Base-by-base conservation (phyloP, 352 stramenopile species). In the Phytophthora pisi region DNA sequence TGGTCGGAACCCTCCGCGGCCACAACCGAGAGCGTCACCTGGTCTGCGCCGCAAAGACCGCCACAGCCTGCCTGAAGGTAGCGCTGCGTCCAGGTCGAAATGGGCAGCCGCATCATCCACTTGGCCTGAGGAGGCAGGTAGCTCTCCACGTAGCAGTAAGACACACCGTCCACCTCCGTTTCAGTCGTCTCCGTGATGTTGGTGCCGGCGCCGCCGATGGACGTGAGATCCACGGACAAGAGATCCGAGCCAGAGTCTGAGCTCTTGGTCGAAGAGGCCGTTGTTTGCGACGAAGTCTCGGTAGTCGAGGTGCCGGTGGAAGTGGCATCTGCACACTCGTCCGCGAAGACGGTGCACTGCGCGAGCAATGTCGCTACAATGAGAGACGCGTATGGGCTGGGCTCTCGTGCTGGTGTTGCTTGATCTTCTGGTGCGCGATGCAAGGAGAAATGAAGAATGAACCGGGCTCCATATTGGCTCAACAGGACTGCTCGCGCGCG, bases 71-170 rank as follows among this genome's bases (percentile, higher is more conserved):
- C 65, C 43, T 78, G 70, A 20, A 76, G 54, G 23, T 78, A 78
- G 10, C 70, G 74, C 40, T 81, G 74, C 16, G 74, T 81, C 74
- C 74, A 81, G 2, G 74, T 78, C 5, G 60, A 50, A 53, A 68
- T 68, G 0, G 74, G 70, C 11, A 81, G 70, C 20, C 64, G 51
- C 38, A 74, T 47, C 47, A 72, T 71, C 66, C 66, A 81, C 9
- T 69, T 77, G 20, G 70, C 59, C n/a, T 59, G 59, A 3, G 70
- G 70, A 7, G 62, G 66, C 4, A 81, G 64, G n/a, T 64, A 64
- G 30, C 74, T 70, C 11, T 76, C 66, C 2, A 78, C 49, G 24
- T 66, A 69, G 61, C 74, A 81, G 57, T 81, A 81, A 13, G 56
- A 45, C 23, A 77, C 56, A 3, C 57, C 67, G 36, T 66, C 60